Percentiles rank a stretch among this genome's conserved stretches.
Evolutionary conservation across 2,329 filamentous ascomycete genomes (phyloP).

Genomic region (Pseudopithomyces maydicus): DNA sequence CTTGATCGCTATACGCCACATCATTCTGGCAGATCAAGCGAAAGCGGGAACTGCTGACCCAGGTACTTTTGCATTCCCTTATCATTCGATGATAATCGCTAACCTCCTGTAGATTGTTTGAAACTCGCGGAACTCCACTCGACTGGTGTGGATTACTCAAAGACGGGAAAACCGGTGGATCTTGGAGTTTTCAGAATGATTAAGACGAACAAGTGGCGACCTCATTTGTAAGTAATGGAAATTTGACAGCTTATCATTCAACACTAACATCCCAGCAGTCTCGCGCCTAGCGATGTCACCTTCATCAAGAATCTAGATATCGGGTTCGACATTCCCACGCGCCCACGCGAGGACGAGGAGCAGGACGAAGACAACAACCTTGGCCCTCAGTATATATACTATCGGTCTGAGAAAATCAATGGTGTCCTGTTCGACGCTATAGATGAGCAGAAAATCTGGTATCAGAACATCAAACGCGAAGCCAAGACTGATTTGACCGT

Average conservation of each 20-base stretch:
- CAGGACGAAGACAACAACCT: not conserved
- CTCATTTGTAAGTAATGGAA: not conserved
- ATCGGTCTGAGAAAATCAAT: constrained; percentile 1
- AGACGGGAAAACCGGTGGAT: not conserved
- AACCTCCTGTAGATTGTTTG: not conserved
- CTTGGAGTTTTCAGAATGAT: not conserved
- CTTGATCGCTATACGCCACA: constrained; percentile 48
- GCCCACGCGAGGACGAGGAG: not conserved
- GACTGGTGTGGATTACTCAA: constrained; percentile 1
- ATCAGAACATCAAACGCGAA: not conserved
- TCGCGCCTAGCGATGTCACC: not conserved
- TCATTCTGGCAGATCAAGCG: constrained; percentile 46
- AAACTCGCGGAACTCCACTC: not conserved
- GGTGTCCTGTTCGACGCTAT: not conserved
- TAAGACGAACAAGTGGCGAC: not conserved
- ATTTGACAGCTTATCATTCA: not conserved
- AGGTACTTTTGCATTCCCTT: not conserved
- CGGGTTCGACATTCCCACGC: not conserved
- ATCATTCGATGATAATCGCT: not conserved
- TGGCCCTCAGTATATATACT: not conserved
- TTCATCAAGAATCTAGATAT: not conserved
- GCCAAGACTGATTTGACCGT: not conserved
- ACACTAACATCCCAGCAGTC: not conserved
- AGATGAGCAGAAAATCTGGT: not conserved
- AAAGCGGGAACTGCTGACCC: not conserved